Conservation (phyloP, 768 basidiomycete species). For the Mycena epipterygia region DNA sequence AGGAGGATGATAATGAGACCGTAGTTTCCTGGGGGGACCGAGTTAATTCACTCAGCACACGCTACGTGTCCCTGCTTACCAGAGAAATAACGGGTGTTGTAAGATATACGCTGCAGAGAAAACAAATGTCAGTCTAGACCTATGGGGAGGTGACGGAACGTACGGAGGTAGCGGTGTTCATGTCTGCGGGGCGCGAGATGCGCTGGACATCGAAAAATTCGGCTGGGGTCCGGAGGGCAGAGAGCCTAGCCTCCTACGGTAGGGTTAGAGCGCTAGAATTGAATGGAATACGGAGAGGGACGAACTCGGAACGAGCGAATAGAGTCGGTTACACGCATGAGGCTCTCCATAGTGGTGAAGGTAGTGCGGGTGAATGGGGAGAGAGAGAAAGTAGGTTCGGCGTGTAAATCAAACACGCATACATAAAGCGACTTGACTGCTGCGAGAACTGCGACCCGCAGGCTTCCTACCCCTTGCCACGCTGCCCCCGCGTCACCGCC, state of each 20-base stretch:
- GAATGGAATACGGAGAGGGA: constrained; percentile 26
- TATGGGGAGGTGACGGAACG: constrained; percentile 41
- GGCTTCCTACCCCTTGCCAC: constrained; percentile 3
- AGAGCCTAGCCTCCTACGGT: constrained; percentile 80
- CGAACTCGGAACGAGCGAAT: constrained; percentile 79
- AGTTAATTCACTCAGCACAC: neutral
- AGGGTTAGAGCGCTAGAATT: neutral
- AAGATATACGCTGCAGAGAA: constrained; percentile 82
- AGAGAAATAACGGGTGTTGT: constrained; percentile 93
- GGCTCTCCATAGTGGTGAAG: constrained; percentile 67
- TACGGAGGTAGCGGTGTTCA: constrained; percentile 84
- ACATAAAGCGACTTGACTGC: constrained; percentile 31
- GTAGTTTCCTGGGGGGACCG: constrained; percentile 80
- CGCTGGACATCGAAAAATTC: constrained; percentile 92
- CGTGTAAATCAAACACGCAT: constrained; percentile 2
- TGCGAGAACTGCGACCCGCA: constrained; percentile 36
- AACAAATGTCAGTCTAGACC: neutral
- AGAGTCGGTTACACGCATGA: constrained; percentile 76
- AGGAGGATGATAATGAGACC: constrained; percentile 80
- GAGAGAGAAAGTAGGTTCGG: constrained; percentile 14
- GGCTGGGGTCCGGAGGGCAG: constrained; percentile 75
- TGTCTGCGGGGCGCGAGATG: constrained; percentile 85
- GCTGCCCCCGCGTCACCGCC: no score
- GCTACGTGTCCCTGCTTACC: constrained; percentile 53
- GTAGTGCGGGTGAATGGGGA: constrained; percentile 21